These are phyloP conservation scores for Trametes cinnabarina DNA, from an alignment of 768 basidiomycete species.

Conservation along the genomic window DNA sequence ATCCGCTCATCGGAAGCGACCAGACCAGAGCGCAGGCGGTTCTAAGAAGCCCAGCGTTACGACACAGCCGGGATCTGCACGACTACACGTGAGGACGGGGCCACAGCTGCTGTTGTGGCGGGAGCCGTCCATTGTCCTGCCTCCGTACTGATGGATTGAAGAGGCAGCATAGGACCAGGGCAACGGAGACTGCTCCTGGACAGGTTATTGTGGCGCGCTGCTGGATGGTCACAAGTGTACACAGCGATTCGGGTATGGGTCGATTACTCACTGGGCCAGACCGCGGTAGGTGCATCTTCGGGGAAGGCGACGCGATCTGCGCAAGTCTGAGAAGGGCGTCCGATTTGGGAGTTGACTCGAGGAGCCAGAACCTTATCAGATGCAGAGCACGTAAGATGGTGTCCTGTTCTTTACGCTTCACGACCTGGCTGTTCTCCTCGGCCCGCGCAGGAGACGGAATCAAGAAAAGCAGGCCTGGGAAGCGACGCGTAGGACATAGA, in stretches of 20 bases:
- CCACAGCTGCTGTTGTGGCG: constrained; percentile 1
- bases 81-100: constrained; percentile 7
- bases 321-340: constrained; percentile 5
- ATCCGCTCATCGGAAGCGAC: not conserved
- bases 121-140: not conserved
- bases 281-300: constrained; percentile 8
- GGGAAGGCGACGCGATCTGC: constrained; percentile 15
- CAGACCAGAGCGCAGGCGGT: not conserved
- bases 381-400: not conserved
- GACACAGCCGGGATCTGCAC: constrained; percentile 15
- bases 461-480: not conserved
- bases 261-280: constrained; percentile 16
- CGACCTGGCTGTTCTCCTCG: not conserved
- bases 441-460: not conserved
- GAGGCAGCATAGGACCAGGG: constrained; percentile 11
- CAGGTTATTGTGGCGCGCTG: not conserved
- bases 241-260: constrained; percentile 11
- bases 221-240: constrained; percentile 11
- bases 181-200: constrained; percentile 10
- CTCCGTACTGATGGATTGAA: constrained; percentile 2
- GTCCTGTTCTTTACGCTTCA: not conserved
- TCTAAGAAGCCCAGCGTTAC: constrained; percentile 11
- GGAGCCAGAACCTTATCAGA: constrained; percentile 10
- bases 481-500: not conserved
- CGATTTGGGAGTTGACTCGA: not conserved